Conservation (phyloP, 257 asterid genomes). For the Solanum ossicruentum region DNA sequence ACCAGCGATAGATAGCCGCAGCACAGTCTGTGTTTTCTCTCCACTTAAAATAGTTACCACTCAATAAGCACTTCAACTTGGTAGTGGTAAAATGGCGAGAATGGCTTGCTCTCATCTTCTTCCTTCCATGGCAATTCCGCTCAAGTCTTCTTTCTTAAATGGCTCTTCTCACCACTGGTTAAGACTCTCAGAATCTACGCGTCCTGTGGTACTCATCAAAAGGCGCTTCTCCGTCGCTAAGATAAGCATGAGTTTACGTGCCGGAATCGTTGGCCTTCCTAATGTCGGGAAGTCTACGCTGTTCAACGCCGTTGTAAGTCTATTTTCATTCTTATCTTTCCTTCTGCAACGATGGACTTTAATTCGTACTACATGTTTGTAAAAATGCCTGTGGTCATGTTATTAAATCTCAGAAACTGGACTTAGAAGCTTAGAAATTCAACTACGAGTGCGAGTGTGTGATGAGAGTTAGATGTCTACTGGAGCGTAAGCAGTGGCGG, state of each 20-base stretch:
- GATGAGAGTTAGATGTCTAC: background rate
- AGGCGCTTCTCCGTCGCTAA: constrained; percentile 53
- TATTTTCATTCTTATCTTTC: background rate
- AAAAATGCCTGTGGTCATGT: background rate
- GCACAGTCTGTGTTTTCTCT: background rate
- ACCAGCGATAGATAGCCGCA: background rate
- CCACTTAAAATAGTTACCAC: background rate
- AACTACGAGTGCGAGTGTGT: background rate
- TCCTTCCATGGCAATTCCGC: constrained; percentile 41
- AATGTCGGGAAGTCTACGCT: constrained; percentile 97
- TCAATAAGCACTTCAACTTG: background rate
- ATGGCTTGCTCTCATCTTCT: constrained; percentile 42
- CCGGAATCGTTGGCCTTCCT: constrained; percentile 98
- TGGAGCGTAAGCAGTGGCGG: background rate
- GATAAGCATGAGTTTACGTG: constrained; percentile 82
- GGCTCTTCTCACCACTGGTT: constrained; percentile 29
- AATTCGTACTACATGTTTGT: background rate
- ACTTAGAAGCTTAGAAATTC: background rate
- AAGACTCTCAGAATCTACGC: constrained; percentile 23
- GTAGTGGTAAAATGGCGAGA: constrained; percentile 48
- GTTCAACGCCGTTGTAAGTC: constrained; percentile 89
- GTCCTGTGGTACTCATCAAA: constrained; percentile 18
- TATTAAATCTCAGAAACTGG: background rate
- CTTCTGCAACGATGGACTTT: background rate
- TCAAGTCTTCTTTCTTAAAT: constrained; percentile 21